Conservation (phyloP, 169 alveolate genomes). For the Toxoplasma gondii region DNA sequence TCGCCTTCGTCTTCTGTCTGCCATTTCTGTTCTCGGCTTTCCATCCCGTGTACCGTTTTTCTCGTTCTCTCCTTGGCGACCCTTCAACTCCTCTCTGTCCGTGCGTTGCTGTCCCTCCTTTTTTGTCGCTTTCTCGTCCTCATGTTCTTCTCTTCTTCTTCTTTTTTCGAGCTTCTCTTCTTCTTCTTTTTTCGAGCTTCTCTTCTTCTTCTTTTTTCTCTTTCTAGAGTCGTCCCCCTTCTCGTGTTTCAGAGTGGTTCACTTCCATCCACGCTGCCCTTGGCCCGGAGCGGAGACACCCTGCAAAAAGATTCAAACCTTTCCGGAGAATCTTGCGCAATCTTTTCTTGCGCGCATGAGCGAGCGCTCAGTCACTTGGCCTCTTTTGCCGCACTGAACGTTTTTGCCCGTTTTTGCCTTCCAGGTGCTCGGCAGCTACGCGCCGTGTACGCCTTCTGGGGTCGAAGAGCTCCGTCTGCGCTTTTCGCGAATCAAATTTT, state of each 20-base stretch:
- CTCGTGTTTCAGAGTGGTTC: no score
- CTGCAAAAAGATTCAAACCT: no score
- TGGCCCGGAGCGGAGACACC: not conserved
- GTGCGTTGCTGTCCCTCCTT: not conserved
- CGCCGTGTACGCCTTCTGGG: slow-evolving; percentile 62
- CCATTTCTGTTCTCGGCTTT: not conserved
- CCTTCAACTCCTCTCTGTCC: not conserved
- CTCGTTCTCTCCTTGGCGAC: not conserved
- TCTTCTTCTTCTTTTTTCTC: not conserved
- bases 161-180: not conserved
- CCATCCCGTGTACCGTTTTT: not conserved
- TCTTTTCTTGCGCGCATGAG: no score
- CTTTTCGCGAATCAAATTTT: slow-evolving; percentile 85
- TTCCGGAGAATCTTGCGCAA: no score
- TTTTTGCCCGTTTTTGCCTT: not conserved
- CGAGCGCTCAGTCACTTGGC: no score
- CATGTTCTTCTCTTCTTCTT: not conserved
- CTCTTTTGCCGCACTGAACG: not conserved
- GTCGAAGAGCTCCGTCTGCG: slow-evolving; percentile 84
- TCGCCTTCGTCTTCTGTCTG: no score
- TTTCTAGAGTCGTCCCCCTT: no score
- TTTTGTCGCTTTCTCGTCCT: not conserved
- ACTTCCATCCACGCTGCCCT: not conserved
- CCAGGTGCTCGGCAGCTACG: slow-evolving; percentile 70
- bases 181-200: not conserved